These are phyloP conservation scores for Dryas octopetala DNA, from an alignment of 306 rosid genomes.

Conservation along the genomic window DNA sequence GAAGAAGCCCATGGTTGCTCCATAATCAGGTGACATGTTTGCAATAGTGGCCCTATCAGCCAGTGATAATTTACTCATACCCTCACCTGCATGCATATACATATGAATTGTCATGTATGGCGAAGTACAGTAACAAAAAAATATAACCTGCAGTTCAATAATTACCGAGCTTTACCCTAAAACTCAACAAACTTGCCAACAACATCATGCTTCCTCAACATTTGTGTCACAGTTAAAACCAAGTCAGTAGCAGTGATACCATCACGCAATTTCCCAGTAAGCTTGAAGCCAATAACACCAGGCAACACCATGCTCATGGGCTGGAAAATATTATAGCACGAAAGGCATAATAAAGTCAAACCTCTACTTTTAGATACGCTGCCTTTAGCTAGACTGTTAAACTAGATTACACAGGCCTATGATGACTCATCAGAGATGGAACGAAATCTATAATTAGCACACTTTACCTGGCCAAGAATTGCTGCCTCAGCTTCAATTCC, in stretches of 20 bases:
- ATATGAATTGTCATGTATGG: slow-evolving; percentile 2
- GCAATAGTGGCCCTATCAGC: slow-evolving; percentile 99
- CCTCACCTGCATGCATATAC: slow-evolving; percentile 65
- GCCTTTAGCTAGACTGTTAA: neutral
- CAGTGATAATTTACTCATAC: slow-evolving; percentile 83
- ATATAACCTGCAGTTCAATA: neutral
- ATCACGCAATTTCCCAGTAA: neutral
- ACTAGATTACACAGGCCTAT: neutral
- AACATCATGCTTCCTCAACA: slow-evolving; percentile 21
- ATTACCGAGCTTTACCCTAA: slow-evolving; percentile 13
- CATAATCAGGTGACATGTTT: slow-evolving; percentile 98
- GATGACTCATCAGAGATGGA: neutral
- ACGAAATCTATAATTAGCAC: slow-evolving; percentile 2
- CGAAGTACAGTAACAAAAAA: neutral
- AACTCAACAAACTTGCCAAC: slow-evolving; percentile 29
- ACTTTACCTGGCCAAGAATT: neutral
- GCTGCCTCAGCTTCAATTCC: slow-evolving; percentile 71
- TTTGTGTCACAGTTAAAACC: slow-evolving; percentile 68
- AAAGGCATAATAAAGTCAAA: neutral
- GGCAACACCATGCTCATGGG: neutral
- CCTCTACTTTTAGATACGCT: neutral
- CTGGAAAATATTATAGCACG: neutral
- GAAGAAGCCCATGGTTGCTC: slow-evolving; percentile 99
- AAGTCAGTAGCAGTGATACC: slow-evolving; percentile 75
- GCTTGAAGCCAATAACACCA: slow-evolving; percentile 10